Evolutionary conservation across 768 basidiomycete genomes (phyloP).

Genomic region (Coprinopsis marcescibilis): DNA sequence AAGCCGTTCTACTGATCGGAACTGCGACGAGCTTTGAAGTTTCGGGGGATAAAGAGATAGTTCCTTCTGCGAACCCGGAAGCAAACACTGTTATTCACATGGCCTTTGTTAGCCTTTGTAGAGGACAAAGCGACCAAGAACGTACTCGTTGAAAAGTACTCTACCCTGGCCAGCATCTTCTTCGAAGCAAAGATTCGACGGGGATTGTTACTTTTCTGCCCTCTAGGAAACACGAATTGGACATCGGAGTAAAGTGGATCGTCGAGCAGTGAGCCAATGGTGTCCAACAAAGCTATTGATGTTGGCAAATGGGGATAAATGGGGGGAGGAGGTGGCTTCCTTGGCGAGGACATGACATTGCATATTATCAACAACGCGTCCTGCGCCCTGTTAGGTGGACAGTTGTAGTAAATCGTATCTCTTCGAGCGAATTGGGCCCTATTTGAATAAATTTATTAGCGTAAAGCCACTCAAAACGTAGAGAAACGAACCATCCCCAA

Average conservation of each 20-base stretch:
- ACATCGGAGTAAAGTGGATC: slow-evolving; percentile 84
- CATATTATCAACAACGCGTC: slow-evolving; percentile 77
- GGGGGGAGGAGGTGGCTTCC: slow-evolving; percentile 40
- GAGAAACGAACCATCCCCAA: slow-evolving; percentile 70
- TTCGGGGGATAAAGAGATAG: slow-evolving; percentile 13
- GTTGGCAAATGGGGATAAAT: slow-evolving; percentile 45
- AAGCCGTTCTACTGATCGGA: slow-evolving; percentile 6
- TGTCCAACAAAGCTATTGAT: slow-evolving; percentile 61
- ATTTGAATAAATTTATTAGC: background rate
- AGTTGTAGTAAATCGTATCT: slow-evolving; percentile 62
- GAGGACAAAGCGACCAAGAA: background rate
- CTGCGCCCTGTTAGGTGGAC: slow-evolving; percentile 41
- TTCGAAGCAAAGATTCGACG: slow-evolving; percentile 63
- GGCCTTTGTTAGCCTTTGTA: background rate
- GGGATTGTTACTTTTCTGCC: slow-evolving; percentile 30
- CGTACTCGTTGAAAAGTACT: slow-evolving; percentile 75
- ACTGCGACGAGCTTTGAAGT: slow-evolving; percentile 21
- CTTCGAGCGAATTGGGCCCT: slow-evolving; percentile 80
- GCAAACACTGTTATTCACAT: slow-evolving; percentile 51
- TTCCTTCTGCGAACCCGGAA: slow-evolving; percentile 62
- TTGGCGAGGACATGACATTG: slow-evolving; percentile 66
- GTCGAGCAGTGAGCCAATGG: slow-evolving; percentile 70
- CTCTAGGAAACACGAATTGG: slow-evolving; percentile 64
- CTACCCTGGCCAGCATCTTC: slow-evolving; percentile 60
- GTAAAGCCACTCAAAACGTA: background rate